phyloP scores from a whole-genome alignment of 2,329 filamentous ascomycete species.

The Trichoderma sp. region DNA sequence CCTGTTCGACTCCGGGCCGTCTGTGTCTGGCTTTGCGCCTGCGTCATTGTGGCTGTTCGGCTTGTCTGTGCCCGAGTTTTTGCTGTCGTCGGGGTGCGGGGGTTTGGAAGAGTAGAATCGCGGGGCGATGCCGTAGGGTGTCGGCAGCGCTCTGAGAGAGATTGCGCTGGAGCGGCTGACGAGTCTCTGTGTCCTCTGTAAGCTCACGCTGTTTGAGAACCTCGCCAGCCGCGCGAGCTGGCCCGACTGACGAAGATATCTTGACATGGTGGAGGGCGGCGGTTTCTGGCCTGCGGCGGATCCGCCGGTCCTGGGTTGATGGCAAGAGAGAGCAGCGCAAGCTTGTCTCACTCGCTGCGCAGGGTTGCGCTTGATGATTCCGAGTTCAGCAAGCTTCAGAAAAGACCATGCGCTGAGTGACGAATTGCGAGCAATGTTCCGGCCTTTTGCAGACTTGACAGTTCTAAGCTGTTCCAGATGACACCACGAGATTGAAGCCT shows the following conservation, averaged over 20 bases:
- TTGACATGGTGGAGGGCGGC: conserved; percentile 58
- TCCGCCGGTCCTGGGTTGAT: conserved; percentile 39
- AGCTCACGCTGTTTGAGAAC: conserved; percentile 55
- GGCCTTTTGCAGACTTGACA: conserved; percentile 27
- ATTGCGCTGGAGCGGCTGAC: conserved; percentile 39
- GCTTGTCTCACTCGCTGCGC: conserved; percentile 42
- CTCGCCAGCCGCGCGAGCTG: conserved; percentile 65
- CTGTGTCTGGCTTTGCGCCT: conserved; percentile 30
- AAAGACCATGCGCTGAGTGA: conserved; percentile 11
- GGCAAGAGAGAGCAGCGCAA: conserved; percentile 31
- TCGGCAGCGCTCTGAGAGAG: conserved; percentile 42
- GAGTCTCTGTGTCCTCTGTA: conserved; percentile 49
- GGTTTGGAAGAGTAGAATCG: conserved; percentile 46
- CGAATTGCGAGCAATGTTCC: conserved; percentile 21
- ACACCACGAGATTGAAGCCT: conserved; percentile 29
- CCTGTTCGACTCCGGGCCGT: conserved; percentile 35
- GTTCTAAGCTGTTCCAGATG: conserved; percentile 19
- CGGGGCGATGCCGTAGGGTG: conserved; percentile 41
- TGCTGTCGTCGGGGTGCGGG: conserved; percentile 44
- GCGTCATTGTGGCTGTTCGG: conserved; percentile 34
- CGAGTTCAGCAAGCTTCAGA: conserved; percentile 11
- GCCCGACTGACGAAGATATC: conserved; percentile 66
- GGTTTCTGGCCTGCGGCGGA: conserved; percentile 40
- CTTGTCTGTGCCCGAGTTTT: conserved; percentile 24
- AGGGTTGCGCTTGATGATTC: conserved; percentile 31